A percentile compares a stretch with the other conserved stretches of the same genome.
Evolutionary conservation across 129 eudicot species (phyloP).

Genomic region (Oenanthe sinensis): DNA sequence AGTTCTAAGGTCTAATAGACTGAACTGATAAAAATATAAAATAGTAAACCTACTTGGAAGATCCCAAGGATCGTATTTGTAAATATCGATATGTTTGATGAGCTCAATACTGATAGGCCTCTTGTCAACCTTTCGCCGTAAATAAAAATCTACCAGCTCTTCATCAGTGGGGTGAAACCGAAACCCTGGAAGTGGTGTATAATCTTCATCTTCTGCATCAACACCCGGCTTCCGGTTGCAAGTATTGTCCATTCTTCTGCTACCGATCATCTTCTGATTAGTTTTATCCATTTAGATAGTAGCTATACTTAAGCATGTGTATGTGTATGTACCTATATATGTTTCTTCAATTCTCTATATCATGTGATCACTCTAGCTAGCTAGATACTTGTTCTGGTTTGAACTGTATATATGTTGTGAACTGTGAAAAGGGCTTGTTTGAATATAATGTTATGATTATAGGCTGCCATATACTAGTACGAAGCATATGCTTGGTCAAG

Average conservation of each 20-base stretch:
- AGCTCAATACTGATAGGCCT: slow-evolving; percentile 53
- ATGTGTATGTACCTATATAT: neutral
- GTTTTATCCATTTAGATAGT: neutral
- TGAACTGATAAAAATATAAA: neutral
- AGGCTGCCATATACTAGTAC: neutral
- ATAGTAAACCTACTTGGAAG: slow-evolving; percentile 56
- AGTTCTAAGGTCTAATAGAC: neutral
- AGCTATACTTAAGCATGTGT: neutral
- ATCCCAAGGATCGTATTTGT: slow-evolving; percentile 92
- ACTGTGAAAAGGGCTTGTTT: slow-evolving; percentile 3
- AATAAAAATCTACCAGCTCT: slow-evolving; percentile 79
- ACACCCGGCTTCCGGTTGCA: neutral
- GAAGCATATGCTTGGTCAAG: neutral
- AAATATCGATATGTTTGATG: slow-evolving; percentile 82
- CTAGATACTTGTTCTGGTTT: neutral
- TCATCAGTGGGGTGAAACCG: slow-evolving; percentile 83
- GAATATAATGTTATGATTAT: neutral
- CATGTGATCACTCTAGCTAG: neutral
- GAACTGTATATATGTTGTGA: neutral
- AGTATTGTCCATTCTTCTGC: neutral
- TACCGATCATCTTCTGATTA: neutral
- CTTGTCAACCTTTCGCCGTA: slow-evolving; percentile 65
- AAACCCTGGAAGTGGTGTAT: slow-evolving; percentile 66
- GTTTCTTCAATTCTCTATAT: neutral
- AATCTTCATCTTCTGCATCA: slow-evolving; percentile 28